These are phyloP conservation scores for Schwanniomyces sp. DNA, from an alignment of 805 yeast species.

Conservation along the genomic window DNA sequence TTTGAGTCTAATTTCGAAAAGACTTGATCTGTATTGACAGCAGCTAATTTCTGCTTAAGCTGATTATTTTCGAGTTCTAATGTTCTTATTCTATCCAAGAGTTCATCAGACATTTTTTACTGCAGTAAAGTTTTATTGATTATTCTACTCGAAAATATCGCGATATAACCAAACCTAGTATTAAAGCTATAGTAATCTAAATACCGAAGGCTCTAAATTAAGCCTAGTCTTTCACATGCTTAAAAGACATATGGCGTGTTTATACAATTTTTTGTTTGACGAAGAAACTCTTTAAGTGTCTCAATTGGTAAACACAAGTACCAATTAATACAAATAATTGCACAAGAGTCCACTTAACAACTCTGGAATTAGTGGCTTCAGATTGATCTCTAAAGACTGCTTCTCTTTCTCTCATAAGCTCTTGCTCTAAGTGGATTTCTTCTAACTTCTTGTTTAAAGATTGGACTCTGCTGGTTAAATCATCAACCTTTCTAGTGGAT, in stretches of 20 bases:
- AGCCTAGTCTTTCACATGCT: background rate
- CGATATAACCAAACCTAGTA: background rate
- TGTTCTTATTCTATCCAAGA: conserved; percentile 18
- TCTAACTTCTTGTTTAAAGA: conserved; percentile 39
- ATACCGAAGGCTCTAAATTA: background rate
- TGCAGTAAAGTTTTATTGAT: background rate
- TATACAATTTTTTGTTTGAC: conserved; percentile 83
- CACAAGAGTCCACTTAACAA: conserved; percentile 69
- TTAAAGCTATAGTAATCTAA: background rate
- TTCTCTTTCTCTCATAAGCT: conserved; percentile 70
- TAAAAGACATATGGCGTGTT: conserved; percentile 3
- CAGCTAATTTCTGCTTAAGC: conserved; percentile 5
- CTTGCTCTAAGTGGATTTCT: conserved; percentile 44
- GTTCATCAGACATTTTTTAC: conserved; percentile 11
- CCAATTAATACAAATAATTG: conserved; percentile 67
- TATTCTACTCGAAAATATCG: background rate
- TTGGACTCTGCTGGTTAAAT: conserved; percentile 37
- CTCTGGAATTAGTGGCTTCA: conserved; percentile 72
- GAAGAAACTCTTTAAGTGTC: conserved; percentile 77
- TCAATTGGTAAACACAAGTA: conserved; percentile 75
- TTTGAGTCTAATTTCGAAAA: background rate
- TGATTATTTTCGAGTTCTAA: conserved; percentile 17
- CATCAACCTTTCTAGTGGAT: conserved; percentile 52
- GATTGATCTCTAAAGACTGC: conserved; percentile 73
- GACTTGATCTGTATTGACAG: background rate